Evolutionary conservation across 164 flowering plant genomes (phyloP), one percentile per base, ranked within the genome.

Genomic region (Paratinospora sagittata): DNA sequence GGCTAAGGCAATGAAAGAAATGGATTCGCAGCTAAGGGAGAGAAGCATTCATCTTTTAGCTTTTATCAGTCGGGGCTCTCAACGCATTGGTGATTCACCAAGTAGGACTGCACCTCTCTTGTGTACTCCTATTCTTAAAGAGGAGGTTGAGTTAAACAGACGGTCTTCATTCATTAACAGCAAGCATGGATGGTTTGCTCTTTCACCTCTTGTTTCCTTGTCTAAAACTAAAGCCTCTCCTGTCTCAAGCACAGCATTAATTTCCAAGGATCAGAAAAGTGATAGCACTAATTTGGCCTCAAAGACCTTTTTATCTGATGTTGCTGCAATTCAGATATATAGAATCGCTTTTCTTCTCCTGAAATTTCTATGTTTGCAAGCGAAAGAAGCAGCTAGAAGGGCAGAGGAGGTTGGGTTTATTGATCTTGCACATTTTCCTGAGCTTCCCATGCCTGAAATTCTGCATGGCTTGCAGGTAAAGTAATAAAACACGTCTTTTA

Each of bases 371-470:
- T 90, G 88, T 75, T 71, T 82, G 49, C 94, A 95, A 86, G 97
- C 93, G n/a, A 84, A 84, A 74, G 86, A 82, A 75, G 97, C 97
- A 43, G 82, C 87, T 73, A 83, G 77, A 76, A 86, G 90, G 71
- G 93, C 95, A 0, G 94, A 88, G 77, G 99, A 95, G 63, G 84
- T 89, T 65, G 97, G 96, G 1, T 90, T 79, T 74, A 82, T 95
- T 63, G 96, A 92, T 80, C 88, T 91, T 75, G 86, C 90, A 47
- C 93, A 85, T 80, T 88, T 90, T 79, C 97, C 99, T 11, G 99
- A 95, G 81, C 95, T 95, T 67, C 99, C 99, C 26, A 85, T 90
- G 94, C 97, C 99, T 72, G 96, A 92, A 75, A 92, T 95, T 72
- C 80, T 92, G 62, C 97, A 95, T 76, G 90, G 97, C 11, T 77